Evolutionary conservation across 352 stramenopile species (phyloP).

Genomic region (Pythium graminicola): DNA sequence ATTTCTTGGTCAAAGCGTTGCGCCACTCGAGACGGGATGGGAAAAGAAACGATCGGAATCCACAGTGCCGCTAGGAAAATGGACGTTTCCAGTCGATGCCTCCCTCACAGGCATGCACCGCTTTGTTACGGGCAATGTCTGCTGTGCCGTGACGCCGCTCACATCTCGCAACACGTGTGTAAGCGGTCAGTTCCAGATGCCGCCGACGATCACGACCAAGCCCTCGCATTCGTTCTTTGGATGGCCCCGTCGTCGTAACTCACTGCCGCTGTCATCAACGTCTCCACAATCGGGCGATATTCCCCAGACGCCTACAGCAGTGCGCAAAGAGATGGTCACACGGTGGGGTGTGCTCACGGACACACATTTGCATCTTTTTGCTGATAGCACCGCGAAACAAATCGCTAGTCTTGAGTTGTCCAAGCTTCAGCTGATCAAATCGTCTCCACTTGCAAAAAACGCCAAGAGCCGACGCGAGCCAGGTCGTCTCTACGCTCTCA

Average conservation of each 20-base stretch:
- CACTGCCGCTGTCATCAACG: slow-evolving; percentile 30
- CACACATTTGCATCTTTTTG: slow-evolving; percentile 72
- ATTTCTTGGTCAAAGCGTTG: slow-evolving; percentile 63
- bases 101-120: slow-evolving; percentile 57
- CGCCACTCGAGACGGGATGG: slow-evolving; percentile 56
- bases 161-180: slow-evolving; percentile 57
- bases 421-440: slow-evolving; percentile 73
- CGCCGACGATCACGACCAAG: slow-evolving; percentile 33
- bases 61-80: slow-evolving; percentile 50
- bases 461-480: slow-evolving; percentile 39
- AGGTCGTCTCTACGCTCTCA: slow-evolving; percentile 54
- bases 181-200: slow-evolving; percentile 71
- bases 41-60: slow-evolving; percentile 34
- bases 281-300: slow-evolving; percentile 39
- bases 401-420: slow-evolving; percentile 63
- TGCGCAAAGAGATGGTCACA: slow-evolving; percentile 53
- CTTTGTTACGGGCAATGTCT: slow-evolving; percentile 54
- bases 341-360: slow-evolving; percentile 77
- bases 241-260: slow-evolving; percentile 42
- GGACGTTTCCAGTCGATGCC: slow-evolving; percentile 76
- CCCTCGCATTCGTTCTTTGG: slow-evolving; percentile 49
- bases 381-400: slow-evolving; percentile 66
- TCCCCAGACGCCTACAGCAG: slow-evolving; percentile 37
- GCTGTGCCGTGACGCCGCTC: slow-evolving; percentile 50
- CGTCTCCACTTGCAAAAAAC: slow-evolving; percentile 25